These are phyloP conservation scores for Alternaria incomplexa DNA, from an alignment of 2,329 filamentous ascomycete genomes.

Conservation along the genomic window DNA sequence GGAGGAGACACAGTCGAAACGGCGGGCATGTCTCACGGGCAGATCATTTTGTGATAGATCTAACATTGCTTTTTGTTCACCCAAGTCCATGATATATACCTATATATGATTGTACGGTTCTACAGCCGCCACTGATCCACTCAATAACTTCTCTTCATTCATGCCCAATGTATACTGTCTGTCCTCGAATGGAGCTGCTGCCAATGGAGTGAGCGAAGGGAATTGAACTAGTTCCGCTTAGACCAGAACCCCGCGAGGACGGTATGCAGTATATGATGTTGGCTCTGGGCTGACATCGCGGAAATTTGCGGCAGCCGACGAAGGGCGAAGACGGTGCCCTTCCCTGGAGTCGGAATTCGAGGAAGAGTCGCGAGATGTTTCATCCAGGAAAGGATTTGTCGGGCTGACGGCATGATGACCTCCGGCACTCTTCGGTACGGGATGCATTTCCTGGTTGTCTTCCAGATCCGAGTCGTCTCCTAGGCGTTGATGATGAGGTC, in stretches of 20 bases:
- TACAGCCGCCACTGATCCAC: not conserved
- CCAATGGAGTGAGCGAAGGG: not conserved
- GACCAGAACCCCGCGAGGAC: constrained; percentile 1
- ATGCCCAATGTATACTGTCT: not conserved
- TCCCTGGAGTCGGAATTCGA: constrained; percentile 4
- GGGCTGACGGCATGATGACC: constrained; percentile 2
- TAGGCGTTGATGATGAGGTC: constrained; percentile 12
- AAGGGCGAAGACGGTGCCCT: constrained; percentile 9
- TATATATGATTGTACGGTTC: not conserved
- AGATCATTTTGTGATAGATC: not conserved
- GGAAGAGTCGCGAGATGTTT: constrained; percentile 4
- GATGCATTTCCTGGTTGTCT: constrained; percentile 12
- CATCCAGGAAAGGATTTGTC: constrained; percentile 4
- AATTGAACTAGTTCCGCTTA: not conserved
- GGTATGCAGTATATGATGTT: constrained; percentile 13
- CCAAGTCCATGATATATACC: not conserved
- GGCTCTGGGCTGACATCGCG: constrained; percentile 14
- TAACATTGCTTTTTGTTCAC: not conserved
- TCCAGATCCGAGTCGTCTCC: constrained; percentile 6
- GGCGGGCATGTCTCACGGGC: not conserved
- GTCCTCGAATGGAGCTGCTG: not conserved
- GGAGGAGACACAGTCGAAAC: not conserved
- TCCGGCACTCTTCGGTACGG: not conserved
- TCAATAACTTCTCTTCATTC: not conserved
- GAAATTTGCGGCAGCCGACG: constrained; percentile 8